These are phyloP conservation scores for Saururus chinensis DNA, from an alignment of 164 flowering plant genomes.

Conservation along the genomic window DNA sequence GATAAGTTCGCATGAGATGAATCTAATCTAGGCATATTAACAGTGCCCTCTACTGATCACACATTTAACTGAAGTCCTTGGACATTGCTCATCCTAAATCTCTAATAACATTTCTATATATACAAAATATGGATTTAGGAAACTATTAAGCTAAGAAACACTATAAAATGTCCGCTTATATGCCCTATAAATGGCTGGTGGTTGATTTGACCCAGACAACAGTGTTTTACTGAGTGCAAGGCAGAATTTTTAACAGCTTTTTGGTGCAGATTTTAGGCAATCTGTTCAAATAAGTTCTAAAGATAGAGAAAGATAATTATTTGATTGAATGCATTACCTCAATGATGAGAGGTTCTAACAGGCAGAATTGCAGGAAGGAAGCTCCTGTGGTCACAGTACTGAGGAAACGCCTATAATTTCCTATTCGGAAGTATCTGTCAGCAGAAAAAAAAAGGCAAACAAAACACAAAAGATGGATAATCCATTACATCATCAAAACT, in stretches of 20 bases:
- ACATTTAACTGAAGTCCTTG: too few relatives aligned
- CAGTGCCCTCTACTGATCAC: too few relatives aligned
- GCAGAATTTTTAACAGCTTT: not conserved
- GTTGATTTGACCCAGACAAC: not conserved
- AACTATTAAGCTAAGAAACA: too few relatives aligned
- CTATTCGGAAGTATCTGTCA: slow-evolving; percentile 47
- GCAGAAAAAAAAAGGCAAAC: slow-evolving; percentile 7
- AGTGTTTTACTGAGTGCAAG: not conserved
- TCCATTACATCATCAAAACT: not conserved
- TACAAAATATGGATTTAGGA: too few relatives aligned
- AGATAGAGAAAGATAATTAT: not conserved
- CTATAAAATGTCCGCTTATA: too few relatives aligned
- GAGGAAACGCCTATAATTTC: slow-evolving; percentile 57
- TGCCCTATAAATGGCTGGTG: too few relatives aligned
- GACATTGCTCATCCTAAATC: too few relatives aligned
- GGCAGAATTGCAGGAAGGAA: slow-evolving; percentile 64
- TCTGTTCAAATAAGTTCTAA: not conserved
- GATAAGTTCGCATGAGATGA: not conserved
- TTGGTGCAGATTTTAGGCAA: not conserved
- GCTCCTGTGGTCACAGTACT: slow-evolving; percentile 44
- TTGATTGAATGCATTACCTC: slow-evolving; percentile 34
- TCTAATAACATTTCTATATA: too few relatives aligned
- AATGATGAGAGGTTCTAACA: slow-evolving; percentile 52
- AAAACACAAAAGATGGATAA: slow-evolving; percentile 2
- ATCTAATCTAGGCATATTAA: not conserved